Base-by-base conservation (phyloP, 2,329 filamentous ascomycete species). In the Aureobasidium sp. region DNA sequence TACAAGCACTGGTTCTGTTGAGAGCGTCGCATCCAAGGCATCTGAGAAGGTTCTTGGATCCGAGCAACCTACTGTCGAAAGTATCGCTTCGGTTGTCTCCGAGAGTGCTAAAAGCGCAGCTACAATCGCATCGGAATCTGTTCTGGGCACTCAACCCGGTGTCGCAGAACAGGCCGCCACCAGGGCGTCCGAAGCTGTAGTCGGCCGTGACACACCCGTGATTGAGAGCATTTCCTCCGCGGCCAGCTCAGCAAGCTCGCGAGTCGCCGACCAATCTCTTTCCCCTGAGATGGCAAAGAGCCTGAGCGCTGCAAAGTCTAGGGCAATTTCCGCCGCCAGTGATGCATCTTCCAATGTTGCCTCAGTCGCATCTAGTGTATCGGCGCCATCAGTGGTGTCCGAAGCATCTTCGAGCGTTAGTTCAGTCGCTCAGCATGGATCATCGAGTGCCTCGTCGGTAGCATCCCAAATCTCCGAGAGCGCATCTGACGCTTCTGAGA, bases 11-110 rank as follows among this genome's bases (percentile, higher is more conserved):
- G 77, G 78, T 1, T 77, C 76, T 69, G 74, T 76, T 3, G 79
- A 82, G 60, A 83, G 83, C 15, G 69, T 78, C 5, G 77, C 77
- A 3, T 81, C 78, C 54, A 74, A 79, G 64, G 79, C 77, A 8
- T 83, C 83, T 47, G 78, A 79, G 35, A 82, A 79, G 25, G 29
- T 62, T 19, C 10, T 55, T 27, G 46, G 61, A 4, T 53, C 55
- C 6, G 45, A 62, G 23, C 51, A 57, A 21, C 19, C 60, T 17
- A 47, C 58, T 4, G 33, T 37, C 54, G 55, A 62, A 9, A 64
- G 62, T 37, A 57, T 60, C 2, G 61, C 62, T 27, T 65, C 64
- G 2, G 55, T 53, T 10, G 69, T 65, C 35, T 68, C 67, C 1
- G 57, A 64, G 27, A 59, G 51, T 6, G 64, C 62, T 17, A 61